Evolutionary conservation across 1,284 basidiomycete genomes (phyloP).

Genomic region (Rhizopogon parksii): DNA sequence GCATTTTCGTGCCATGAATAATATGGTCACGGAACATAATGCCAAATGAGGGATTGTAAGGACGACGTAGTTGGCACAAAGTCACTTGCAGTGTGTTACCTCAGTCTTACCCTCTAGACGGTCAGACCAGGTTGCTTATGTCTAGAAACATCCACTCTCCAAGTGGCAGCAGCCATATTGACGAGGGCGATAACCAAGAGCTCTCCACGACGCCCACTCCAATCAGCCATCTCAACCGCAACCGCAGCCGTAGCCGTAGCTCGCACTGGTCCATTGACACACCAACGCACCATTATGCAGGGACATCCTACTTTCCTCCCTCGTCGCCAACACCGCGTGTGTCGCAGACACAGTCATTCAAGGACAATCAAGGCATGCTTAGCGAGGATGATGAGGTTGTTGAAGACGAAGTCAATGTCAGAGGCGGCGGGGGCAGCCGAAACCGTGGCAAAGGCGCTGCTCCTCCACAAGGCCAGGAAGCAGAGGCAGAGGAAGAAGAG

Average conservation of each 20-base stretch:
- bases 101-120: too few species aligned
- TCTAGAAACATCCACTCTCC: constrained; percentile 11
- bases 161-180: constrained; percentile 11
- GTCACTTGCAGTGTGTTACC: too few species aligned
- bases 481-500: constrained; percentile 23
- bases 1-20: too few species aligned
- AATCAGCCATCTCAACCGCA: constrained; percentile 26
- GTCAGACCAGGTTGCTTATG: not conserved
- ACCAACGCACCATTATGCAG: constrained; percentile 59
- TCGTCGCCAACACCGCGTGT: constrained; percentile 26
- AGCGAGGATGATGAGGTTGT: constrained; percentile 39
- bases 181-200: constrained; percentile 26
- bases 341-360: constrained; percentile 34
- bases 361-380: constrained; percentile 38
- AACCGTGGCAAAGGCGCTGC: constrained; percentile 16
- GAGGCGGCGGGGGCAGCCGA: not conserved
- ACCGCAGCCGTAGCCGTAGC: constrained; percentile 43
- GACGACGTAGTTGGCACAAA: not conserved
- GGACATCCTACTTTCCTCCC: constrained; percentile 55
- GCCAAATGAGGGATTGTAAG: not conserved
- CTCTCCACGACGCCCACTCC: constrained; percentile 35
- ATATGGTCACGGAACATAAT: too few species aligned
- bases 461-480: constrained; percentile 3
- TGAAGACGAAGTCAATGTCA: not conserved
- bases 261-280: constrained; percentile 53